phyloP scores from a whole-genome alignment of 768 basidiomycete genomes.

The Phylloporus sp. region DNA sequence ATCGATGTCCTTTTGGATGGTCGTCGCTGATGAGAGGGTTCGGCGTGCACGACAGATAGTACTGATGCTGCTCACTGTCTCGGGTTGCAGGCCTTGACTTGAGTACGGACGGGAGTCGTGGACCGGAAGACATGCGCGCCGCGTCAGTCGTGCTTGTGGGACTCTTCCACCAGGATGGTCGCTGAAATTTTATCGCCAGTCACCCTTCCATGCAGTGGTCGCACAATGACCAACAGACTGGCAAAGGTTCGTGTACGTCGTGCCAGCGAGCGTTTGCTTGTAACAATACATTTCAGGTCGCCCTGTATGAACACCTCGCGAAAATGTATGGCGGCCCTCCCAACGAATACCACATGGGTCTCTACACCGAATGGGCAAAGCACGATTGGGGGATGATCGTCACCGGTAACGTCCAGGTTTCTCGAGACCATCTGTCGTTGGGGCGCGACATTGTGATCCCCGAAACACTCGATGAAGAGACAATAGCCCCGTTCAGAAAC shows the following conservation, averaged over 20 bases:
- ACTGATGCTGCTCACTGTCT: conserved; percentile 23
- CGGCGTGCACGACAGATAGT: background rate
- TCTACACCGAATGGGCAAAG: conserved; percentile 73
- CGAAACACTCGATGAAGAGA: conserved; percentile 34
- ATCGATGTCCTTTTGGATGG: conserved; percentile 50
- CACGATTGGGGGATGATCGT: conserved; percentile 85
- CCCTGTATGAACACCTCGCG: conserved; percentile 84
- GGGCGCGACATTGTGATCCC: conserved; percentile 72
- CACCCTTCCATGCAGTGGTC: conserved; percentile 32
- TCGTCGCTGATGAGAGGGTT: conserved; percentile 35
- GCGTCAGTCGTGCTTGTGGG: background rate
- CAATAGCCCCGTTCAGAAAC: conserved; percentile 44
- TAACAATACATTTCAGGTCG: conserved; percentile 49
- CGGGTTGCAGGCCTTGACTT: conserved; percentile 30
- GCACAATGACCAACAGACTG: conserved; percentile 42
- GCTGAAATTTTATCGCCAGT: conserved; percentile 23
- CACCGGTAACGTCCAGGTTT: conserved; percentile 81
- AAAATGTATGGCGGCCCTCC: conserved; percentile 64
- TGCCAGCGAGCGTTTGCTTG: background rate
- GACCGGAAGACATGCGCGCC: conserved; percentile 17
- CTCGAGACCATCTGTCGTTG: conserved; percentile 54
- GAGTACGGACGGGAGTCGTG: conserved; percentile 32
- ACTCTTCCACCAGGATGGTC: too few relatives aligned
- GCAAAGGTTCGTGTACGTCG: conserved; percentile 42
- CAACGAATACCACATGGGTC: conserved; percentile 50